Conservation (phyloP, 1,139 yeast genomes). For the Geotrichum aggregatum region DNA sequence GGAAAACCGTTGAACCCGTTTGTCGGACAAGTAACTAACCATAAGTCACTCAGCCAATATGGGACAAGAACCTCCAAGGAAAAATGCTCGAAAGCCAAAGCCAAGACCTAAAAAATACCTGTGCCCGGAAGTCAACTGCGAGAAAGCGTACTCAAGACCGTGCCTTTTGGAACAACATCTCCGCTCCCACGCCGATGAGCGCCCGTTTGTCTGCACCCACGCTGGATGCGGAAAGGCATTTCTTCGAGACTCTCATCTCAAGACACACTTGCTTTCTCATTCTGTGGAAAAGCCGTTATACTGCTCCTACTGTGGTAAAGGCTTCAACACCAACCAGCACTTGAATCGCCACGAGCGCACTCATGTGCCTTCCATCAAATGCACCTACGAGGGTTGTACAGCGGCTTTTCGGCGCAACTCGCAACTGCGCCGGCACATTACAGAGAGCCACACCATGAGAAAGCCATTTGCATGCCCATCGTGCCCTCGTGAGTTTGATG, state of each 20-base stretch:
- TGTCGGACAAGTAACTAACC: conserved; percentile 3
- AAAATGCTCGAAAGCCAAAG: conserved; percentile 21
- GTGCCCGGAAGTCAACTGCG: conserved; percentile 64
- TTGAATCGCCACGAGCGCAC: conserved; percentile 73
- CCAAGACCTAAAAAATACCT: conserved; percentile 54
- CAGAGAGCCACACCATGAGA: conserved; percentile 50
- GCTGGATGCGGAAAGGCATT: conserved; percentile 61
- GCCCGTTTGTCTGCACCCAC: conserved; percentile 64
- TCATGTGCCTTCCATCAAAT: conserved; percentile 65
- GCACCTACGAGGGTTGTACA: conserved; percentile 57
- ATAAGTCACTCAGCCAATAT: conserved; percentile 13
- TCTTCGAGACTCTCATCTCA: conserved; percentile 71
- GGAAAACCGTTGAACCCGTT: conserved; percentile 12
- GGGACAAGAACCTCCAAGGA: conserved; percentile 9
- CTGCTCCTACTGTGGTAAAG: conserved; percentile 77
- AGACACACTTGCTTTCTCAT: conserved; percentile 62
- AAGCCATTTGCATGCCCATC: conserved; percentile 34
- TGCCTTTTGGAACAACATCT: conserved; percentile 73
- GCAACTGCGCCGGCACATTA: conserved; percentile 68
- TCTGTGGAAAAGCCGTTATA: conserved; percentile 63
- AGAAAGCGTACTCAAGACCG: conserved; percentile 74
- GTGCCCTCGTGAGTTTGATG: conserved; percentile 38
- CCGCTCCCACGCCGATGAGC: conserved; percentile 70
- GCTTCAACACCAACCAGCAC: conserved; percentile 79
- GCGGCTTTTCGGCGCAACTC: conserved; percentile 75